A percentile compares a stretch with the other conserved stretches of the same genome.
Conservation (phyloP, 176 grass and related monocot species). For the Cenchrus americanus region DNA sequence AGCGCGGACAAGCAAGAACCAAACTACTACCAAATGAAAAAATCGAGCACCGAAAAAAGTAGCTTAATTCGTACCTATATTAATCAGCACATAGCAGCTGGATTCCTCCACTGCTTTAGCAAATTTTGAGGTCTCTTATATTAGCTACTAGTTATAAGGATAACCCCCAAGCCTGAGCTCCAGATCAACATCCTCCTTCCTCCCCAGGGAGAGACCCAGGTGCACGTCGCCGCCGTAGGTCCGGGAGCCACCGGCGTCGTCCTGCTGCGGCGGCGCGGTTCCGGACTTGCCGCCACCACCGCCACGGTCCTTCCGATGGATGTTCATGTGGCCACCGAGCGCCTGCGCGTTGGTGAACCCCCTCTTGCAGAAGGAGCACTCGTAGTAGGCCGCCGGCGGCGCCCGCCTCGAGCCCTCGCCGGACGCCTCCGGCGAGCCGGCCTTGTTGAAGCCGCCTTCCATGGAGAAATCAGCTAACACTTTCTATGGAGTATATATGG, state of each 20-base stretch:
- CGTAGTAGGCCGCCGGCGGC: conserved; percentile 47
- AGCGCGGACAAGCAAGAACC: not conserved
- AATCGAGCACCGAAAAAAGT: conserved; percentile 18
- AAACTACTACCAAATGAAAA: conserved; percentile 18
- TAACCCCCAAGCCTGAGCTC: conserved; percentile 64
- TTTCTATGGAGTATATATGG: not conserved
- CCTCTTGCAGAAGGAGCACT: conserved; percentile 65
- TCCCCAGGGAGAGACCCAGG: conserved; percentile 44
- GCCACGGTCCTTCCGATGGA: conserved; percentile 66
- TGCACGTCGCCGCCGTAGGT: conserved; percentile 27
- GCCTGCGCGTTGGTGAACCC: conserved; percentile 82
- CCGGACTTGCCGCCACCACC: conserved; percentile 24
- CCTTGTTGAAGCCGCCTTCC: conserved; percentile 40
- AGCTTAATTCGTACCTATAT: conserved; percentile 9
- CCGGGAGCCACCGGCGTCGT: conserved; percentile 5
- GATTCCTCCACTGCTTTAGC: not conserved
- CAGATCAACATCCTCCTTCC: conserved; percentile 50
- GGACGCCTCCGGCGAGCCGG: conserved; percentile 22
- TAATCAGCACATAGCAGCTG: not conserved
- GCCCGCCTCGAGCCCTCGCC: conserved; percentile 27
- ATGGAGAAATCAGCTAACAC: not conserved
- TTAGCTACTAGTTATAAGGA: conserved; percentile 29
- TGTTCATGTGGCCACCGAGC: conserved; percentile 81
- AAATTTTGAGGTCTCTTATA: not conserved
- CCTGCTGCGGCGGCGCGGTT: not conserved